Conservation (phyloP, 2,329 filamentous ascomycete species). For the Claviceps paspali region DNA sequence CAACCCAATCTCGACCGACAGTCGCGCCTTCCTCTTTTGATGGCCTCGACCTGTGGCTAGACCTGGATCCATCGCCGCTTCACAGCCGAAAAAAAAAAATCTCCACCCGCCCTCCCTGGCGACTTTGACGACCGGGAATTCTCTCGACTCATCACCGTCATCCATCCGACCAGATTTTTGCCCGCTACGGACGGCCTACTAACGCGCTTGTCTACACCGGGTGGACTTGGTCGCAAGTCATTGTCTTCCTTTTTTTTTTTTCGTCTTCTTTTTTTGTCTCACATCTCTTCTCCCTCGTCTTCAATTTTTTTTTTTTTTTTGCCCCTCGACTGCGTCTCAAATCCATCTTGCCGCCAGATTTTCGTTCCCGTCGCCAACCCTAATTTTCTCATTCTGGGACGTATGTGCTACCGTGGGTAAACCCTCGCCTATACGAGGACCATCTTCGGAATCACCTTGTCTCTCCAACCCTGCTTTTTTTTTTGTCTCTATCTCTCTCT, state of each 20-base stretch:
- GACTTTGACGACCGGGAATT: not conserved
- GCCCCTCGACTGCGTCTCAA: no score
- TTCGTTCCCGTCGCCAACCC: no score
- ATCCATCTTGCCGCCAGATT: no score
- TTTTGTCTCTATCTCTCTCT: not conserved
- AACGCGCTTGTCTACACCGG: not conserved
- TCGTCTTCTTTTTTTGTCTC: not conserved
- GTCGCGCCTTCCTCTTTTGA: not conserved
- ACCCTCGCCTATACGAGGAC: not conserved
- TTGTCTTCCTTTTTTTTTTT: not conserved
- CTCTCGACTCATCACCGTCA: not conserved
- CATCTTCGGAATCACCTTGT: not conserved
- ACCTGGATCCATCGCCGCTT: not conserved
- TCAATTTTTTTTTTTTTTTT: not conserved
- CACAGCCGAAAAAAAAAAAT: not conserved
- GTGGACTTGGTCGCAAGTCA: not conserved
- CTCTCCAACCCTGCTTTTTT: not conserved
- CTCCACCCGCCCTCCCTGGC: no score
- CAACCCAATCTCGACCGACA: not conserved
- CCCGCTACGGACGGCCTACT: no score
- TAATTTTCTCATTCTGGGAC: no score
- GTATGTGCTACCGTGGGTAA: not conserved
- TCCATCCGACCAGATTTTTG: not conserved
- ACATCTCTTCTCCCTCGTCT: no score
- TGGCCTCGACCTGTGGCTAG: not conserved